Conservation (phyloP, 2,329 filamentous ascomycete species). For the Piedraia hortae region DNA sequence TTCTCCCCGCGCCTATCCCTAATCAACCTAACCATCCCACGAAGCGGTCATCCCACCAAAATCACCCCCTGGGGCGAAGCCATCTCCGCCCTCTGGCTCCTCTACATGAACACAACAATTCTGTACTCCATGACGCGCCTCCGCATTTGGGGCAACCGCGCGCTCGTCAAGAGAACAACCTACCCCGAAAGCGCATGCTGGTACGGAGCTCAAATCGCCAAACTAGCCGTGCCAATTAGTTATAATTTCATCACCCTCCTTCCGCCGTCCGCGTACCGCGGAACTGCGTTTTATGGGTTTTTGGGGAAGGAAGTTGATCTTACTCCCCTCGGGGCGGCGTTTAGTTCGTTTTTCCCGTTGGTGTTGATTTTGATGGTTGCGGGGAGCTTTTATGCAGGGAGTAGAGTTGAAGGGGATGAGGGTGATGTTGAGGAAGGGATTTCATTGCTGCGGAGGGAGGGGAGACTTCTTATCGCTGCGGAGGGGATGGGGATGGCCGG, state of each 20-base stretch:
- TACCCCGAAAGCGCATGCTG: constrained; percentile 84
- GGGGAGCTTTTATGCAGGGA: constrained; percentile 69
- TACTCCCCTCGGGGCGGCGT: constrained; percentile 55
- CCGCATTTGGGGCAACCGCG: constrained; percentile 90
- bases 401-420: constrained; percentile 52
- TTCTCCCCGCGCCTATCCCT: constrained; percentile 49
- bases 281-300: constrained; percentile 69
- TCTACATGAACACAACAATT: constrained; percentile 86
- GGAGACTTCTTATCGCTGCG: constrained; percentile 35
- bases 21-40: constrained; percentile 30
- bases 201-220: constrained; percentile 81
- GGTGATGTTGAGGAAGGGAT: constrained; percentile 47
- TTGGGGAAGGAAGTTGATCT: constrained; percentile 61
- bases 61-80: constrained; percentile 70
- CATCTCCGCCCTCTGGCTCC: constrained; percentile 62
- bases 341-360: constrained; percentile 69
- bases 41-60: constrained; percentile 32
- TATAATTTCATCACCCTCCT: constrained; percentile 95
- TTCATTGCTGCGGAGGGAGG: constrained; percentile 43
- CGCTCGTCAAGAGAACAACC: constrained; percentile 69
- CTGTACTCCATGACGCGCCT: constrained; percentile 72
- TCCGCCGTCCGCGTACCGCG: constrained; percentile 38
- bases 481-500: constrained; percentile 67
- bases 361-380: constrained; percentile 65
- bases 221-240: constrained; percentile 68